Evolutionary conservation across 805 yeast genomes (phyloP).

Genomic region (Ogataea trehalophila): DNA sequence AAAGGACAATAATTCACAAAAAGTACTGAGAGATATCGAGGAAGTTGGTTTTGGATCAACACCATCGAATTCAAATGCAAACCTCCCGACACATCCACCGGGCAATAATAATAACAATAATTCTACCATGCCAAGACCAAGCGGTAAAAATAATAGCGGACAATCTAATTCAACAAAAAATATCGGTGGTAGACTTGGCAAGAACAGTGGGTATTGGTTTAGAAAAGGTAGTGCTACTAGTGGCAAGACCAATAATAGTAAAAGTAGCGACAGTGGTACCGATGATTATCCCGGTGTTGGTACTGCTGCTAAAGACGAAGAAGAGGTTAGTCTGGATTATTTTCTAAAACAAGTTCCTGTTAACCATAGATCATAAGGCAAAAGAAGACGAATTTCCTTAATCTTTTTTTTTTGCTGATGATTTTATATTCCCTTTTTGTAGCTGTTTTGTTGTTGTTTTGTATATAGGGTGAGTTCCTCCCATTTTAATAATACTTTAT

Average conservation of each 20-base stretch:
- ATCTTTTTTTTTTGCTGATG: no score
- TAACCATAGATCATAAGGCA: no score
- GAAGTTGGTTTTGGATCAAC: not conserved
- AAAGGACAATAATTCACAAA: constrained; percentile 1
- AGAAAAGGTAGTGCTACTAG: constrained; percentile 17
- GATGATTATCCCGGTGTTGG: not conserved
- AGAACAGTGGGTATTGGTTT: not conserved
- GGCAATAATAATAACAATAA: not conserved
- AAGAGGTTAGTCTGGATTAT: no score
- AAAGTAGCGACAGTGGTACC: constrained; percentile 4
- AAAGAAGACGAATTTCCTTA: no score
- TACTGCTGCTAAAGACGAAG: no score
- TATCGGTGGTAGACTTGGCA: not conserved
- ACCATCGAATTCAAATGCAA: not conserved
- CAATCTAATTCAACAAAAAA: not conserved
- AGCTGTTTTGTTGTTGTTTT: no score
- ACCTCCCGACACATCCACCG: no score
- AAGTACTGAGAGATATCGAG: constrained; percentile 6
- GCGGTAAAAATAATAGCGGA: not conserved
- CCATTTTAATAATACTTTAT: no score
- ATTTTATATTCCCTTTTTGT: no score
- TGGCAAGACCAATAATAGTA: constrained; percentile 10
- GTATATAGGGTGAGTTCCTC: no score
- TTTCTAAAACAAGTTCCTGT: no score
- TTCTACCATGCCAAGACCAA: no score